Conservation (phyloP, 2,329 filamentous ascomycete genomes). For the Pseudocercospora pini-densiflorae region DNA sequence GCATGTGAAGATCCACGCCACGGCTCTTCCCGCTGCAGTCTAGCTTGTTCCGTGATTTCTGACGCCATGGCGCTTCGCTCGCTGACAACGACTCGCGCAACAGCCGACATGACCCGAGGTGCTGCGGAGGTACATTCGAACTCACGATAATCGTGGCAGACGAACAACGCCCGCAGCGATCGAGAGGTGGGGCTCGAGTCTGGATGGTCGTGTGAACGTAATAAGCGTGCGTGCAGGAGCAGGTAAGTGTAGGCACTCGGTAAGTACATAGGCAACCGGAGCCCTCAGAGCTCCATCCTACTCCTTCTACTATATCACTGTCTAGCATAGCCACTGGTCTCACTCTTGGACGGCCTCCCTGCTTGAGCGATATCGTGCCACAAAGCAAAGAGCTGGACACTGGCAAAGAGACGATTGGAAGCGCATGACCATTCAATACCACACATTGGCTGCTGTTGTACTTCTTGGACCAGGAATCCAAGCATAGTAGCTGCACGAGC, state of each 20-base stretch:
- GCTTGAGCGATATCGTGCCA: background rate
- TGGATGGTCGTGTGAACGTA: background rate
- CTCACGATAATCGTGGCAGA: background rate
- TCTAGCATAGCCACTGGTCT: background rate
- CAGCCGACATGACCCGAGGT: slow-evolving; percentile 6
- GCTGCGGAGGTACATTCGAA: background rate
- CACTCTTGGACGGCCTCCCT: background rate
- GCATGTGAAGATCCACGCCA: slow-evolving; percentile 13
- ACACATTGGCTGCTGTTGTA: background rate
- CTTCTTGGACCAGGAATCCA: background rate
- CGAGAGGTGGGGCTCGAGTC: background rate
- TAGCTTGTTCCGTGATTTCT: background rate
- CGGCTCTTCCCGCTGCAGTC: background rate
- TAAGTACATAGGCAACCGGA: slow-evolving; percentile 1
- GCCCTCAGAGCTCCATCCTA: background rate
- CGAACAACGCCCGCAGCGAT: background rate
- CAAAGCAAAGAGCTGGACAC: background rate
- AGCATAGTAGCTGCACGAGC: background rate
- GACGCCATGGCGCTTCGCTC: background rate
- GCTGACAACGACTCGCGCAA: background rate
- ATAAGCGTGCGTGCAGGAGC: background rate
- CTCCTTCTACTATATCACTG: background rate
- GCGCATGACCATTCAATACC: background rate
- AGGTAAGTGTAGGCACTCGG: slow-evolving; percentile 3
- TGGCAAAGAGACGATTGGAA: background rate